Percentiles rank a stretch among this genome's conserved stretches.
Conservation (phyloP, 1,139 yeast species). For the Magnusiomyces fungicola region DNA sequence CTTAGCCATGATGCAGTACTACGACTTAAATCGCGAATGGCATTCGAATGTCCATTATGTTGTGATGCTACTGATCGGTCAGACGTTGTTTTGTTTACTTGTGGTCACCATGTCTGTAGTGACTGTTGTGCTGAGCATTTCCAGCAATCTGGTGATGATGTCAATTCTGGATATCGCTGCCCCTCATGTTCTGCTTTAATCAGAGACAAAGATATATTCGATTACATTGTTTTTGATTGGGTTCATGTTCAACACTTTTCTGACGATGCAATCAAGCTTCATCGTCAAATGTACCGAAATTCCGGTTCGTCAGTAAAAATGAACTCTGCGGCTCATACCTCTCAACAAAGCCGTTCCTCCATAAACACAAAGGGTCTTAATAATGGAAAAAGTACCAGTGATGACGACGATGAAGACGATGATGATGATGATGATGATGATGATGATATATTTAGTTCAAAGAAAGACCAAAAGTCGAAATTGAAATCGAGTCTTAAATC, state of each 20-base stretch:
- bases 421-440: conserved; percentile 2
- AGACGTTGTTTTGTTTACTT: conserved; percentile 31
- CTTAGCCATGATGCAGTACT: conserved; percentile 18
- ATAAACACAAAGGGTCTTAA: too few relatives aligned
- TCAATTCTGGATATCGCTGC: conserved; percentile 20
- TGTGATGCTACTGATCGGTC: conserved; percentile 49
- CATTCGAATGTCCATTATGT: conserved; percentile 61
- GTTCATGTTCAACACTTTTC: conserved; percentile 20
- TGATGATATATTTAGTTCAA: background rate
- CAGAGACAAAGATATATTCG: conserved; percentile 19
- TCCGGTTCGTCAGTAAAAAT: background rate
- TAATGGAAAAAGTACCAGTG: too few relatives aligned
- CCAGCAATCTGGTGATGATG: conserved; percentile 14
- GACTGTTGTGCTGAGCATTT: conserved; percentile 26
- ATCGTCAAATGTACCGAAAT: conserved; percentile 2
- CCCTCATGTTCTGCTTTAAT: conserved; percentile 21
- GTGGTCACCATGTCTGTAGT: conserved; percentile 31
- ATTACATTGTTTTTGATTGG: conserved; percentile 24
- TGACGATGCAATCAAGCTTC: conserved; percentile 10
- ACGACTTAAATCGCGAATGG: conserved; percentile 22
- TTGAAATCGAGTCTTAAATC: background rate
- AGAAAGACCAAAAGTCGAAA: background rate
- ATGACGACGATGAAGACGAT: conserved; percentile 14
- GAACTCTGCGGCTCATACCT: too few relatives aligned
- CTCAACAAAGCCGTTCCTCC: too few relatives aligned